A percentile compares a stretch with the other conserved stretches of the same genome.
Evolutionary conservation across 2,329 filamentous ascomycete genomes (phyloP).

Genomic region (Exophiala bonariae): DNA sequence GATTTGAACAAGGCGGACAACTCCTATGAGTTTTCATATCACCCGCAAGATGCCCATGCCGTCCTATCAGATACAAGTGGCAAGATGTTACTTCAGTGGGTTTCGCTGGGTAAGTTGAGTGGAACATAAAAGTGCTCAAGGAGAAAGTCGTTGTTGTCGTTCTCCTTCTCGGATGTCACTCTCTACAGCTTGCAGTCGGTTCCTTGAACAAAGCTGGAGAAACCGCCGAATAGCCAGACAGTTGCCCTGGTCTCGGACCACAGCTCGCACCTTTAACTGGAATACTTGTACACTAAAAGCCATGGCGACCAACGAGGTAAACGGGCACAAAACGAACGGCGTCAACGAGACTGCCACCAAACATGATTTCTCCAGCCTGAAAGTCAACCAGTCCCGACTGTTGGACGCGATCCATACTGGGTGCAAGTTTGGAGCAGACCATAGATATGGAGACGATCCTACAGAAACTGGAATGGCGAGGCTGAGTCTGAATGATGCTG

Average conservation of each 20-base stretch:
- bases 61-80: background rate
- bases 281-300: background rate
- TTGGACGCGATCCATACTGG: constrained; percentile 28
- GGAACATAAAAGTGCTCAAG: no score
- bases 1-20: no score
- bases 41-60: background rate
- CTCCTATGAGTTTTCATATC: no score
- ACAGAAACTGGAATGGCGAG: constrained; percentile 66
- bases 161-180: no score
- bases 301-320: constrained; percentile 15
- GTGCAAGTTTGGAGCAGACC: constrained; percentile 28
- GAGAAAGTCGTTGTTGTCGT: no score
- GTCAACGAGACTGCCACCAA: constrained; percentile 20
- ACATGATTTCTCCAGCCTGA: constrained; percentile 24
- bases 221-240: no score
- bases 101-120: no score
- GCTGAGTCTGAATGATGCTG: constrained; percentile 68
- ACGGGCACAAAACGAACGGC: constrained; percentile 15
- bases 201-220: no score
- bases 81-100: background rate
- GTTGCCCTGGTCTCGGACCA: no score
- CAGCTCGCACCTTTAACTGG: no score
- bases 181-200: no score
- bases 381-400: constrained; percentile 28
- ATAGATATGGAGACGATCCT: constrained; percentile 28